Evolutionary conservation across 495 filamentous ascomycete genomes (phyloP).

Genomic region (Xylaria acuta): DNA sequence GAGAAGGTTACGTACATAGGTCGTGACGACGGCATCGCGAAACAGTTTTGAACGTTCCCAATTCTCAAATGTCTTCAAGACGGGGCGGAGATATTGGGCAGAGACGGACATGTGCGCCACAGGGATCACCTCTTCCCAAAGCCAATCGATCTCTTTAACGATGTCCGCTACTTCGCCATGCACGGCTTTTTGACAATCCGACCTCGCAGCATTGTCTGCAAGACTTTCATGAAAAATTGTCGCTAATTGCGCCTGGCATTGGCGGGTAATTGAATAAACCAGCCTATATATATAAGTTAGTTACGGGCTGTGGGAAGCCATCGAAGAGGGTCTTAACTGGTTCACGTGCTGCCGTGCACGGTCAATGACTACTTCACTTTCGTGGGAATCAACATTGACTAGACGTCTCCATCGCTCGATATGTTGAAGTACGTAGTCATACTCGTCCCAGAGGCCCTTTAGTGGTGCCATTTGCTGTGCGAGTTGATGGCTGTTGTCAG

Average conservation of each 20-base stretch:
- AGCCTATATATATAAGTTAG: conserved; percentile 33
- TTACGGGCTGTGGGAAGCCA: background rate
- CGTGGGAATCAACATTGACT: conserved; percentile 16
- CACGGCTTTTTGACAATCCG: background rate
- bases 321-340: conserved; percentile 30
- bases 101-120: conserved; percentile 41
- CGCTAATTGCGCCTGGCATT: conserved; percentile 38
- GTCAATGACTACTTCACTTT: conserved; percentile 29
- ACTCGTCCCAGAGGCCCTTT: conserved; percentile 13
- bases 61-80: conserved; percentile 26
- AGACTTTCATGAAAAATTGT: conserved; percentile 35
- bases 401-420: conserved; percentile 15
- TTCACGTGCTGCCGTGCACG: conserved; percentile 33
- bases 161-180: conserved; percentile 17
- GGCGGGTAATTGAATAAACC: conserved; percentile 36
- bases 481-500: background rate
- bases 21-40: conserved; percentile 27
- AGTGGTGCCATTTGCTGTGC: background rate
- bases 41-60: conserved; percentile 25
- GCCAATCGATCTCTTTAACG: conserved; percentile 26
- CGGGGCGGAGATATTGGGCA: conserved; percentile 36
- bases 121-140: conserved; percentile 29
- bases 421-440: conserved; percentile 23
- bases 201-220: background rate
- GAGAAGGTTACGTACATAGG: conserved; percentile 32